Evolutionary conservation across 2,329 filamentous ascomycete species (phyloP).

Genomic region (Aspergillus texensis): DNA sequence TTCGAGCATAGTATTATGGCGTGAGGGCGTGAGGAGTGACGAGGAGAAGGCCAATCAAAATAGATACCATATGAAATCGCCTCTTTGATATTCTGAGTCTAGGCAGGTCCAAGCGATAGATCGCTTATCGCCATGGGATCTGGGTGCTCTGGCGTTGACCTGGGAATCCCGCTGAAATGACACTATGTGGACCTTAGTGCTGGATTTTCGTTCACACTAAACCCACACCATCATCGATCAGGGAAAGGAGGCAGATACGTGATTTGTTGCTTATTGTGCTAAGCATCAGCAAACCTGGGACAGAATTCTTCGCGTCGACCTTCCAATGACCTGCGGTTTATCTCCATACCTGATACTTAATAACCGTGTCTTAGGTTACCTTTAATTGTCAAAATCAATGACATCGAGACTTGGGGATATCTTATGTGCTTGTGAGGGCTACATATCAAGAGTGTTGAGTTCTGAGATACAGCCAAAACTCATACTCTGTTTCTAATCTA

Average conservation of each 20-base stretch:
- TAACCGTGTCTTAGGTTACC: background rate
- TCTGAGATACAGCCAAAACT: background rate
- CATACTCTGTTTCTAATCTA: no score
- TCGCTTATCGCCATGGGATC: background rate
- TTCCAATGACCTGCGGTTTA: background rate
- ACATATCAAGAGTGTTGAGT: background rate
- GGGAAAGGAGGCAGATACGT: background rate
- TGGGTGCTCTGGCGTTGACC: background rate
- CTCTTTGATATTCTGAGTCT: background rate
- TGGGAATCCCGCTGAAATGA: background rate
- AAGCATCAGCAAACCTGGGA: background rate
- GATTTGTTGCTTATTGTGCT: constrained; percentile 1
- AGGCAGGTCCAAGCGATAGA: background rate
- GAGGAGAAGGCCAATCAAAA: background rate
- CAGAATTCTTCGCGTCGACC: background rate
- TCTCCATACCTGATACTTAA: background rate
- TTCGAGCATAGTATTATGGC: background rate
- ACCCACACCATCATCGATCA: background rate
- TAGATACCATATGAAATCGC: background rate
- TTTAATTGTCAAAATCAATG: background rate
- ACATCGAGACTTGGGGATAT: background rate
- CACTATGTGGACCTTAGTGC: background rate
- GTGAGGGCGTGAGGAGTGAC: no score
- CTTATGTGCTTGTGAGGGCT: background rate
- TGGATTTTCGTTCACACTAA: background rate